phyloP scores from a whole-genome alignment of 176 grass and related monocot genomes.

The Ensete glaucum region DNA sequence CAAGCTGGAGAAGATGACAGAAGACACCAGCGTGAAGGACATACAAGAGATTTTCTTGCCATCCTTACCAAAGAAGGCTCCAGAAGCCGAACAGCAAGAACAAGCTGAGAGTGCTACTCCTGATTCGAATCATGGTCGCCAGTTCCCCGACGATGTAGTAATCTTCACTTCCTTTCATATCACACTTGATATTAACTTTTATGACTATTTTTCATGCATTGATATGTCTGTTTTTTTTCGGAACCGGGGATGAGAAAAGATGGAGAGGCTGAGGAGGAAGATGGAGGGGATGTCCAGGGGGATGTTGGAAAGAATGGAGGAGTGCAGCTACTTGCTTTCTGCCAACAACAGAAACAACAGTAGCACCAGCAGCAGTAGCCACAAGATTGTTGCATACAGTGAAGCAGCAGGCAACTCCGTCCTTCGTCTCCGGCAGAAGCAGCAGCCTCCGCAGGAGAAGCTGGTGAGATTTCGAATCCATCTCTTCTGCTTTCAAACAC shows the following conservation, averaged over 20 bases:
- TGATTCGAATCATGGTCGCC: too few relatives aligned
- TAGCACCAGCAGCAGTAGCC: conserved; percentile 9
- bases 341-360: background rate
- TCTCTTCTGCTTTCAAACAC: background rate
- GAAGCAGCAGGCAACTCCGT: too few relatives aligned
- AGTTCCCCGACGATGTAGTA: background rate
- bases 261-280: conserved; percentile 66
- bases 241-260: conserved; percentile 24
- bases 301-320: conserved; percentile 68
- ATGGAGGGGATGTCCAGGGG: conserved; percentile 93
- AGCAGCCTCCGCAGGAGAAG: background rate
- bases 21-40: conserved; percentile 44
- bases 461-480: background rate
- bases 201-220: background rate
- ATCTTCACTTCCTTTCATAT: background rate
- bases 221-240: background rate
- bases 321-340: conserved; percentile 34
- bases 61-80: conserved; percentile 4
- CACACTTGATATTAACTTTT: background rate
- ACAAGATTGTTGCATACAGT: background rate
- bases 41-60: conserved; percentile 40
- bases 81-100: conserved; percentile 16
- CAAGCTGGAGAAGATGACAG: conserved; percentile 51
- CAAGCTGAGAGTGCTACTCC: background rate
- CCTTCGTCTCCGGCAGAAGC: background rate